Conservation (phyloP, 2,329 filamentous ascomycete genomes). For the Penicillium occitanis region DNA sequence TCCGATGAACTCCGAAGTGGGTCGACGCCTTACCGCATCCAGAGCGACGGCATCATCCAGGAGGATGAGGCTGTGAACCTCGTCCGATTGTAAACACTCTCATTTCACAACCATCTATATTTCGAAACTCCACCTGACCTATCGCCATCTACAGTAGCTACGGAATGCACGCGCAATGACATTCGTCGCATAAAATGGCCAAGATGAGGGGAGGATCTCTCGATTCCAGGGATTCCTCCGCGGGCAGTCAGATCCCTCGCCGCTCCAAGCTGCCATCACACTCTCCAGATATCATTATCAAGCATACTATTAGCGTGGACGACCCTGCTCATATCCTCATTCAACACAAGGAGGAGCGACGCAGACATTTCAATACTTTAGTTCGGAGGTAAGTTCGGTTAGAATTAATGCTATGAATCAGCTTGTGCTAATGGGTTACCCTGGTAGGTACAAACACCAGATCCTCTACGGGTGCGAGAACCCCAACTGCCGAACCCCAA, state of each 20-base stretch:
- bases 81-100: background rate
- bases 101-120: background rate
- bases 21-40: constrained; percentile 15
- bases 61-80: background rate
- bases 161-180: background rate
- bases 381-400: constrained; percentile 60
- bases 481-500: constrained; percentile 67
- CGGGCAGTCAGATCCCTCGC: constrained; percentile 18
- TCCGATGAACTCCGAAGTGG: background rate
- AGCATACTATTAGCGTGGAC: constrained; percentile 42
- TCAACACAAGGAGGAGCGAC: constrained; percentile 42
- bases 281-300: constrained; percentile 39
- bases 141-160: background rate
- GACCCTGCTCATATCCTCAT: constrained; percentile 39
- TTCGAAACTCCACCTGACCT: background rate
- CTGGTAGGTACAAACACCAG: constrained; percentile 70
- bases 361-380: constrained; percentile 56
- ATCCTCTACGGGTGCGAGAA: constrained; percentile 77
- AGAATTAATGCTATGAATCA: constrained; percentile 1
- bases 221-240: constrained; percentile 13
- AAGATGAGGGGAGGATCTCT: constrained; percentile 40
- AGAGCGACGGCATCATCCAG: constrained; percentile 3
- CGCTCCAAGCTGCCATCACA: constrained; percentile 43
- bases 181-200: constrained; percentile 35
- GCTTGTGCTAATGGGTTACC: constrained; percentile 6